A percentile compares a stretch with the other conserved stretches of the same genome.
These are phyloP conservation scores for Berberis thunbergii DNA, from an alignment of 164 flowering plant species.

Conservation along the genomic window DNA sequence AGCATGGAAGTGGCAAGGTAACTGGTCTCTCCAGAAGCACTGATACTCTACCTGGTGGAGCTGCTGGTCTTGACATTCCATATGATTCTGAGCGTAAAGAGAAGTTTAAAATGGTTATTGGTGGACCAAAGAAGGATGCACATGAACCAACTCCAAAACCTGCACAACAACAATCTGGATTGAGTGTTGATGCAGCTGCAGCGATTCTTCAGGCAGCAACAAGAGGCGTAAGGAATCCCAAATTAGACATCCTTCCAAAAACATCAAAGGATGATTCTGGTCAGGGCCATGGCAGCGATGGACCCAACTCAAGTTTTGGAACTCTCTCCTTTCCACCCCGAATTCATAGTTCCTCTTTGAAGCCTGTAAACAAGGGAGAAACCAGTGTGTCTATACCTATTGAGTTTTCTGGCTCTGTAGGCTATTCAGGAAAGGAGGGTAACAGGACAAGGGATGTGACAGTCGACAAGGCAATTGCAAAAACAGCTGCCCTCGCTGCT, in stretches of 20 bases:
- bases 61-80: slow-evolving; percentile 36
- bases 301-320: slow-evolving; percentile 20
- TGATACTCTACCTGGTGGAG: slow-evolving; percentile 23
- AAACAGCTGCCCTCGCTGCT: slow-evolving; percentile 51
- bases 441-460: slow-evolving; percentile 8
- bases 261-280: slow-evolving; percentile 22
- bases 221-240: slow-evolving; percentile 59
- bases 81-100: slow-evolving; percentile 61
- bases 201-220: slow-evolving; percentile 93
- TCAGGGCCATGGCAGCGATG: slow-evolving; percentile 26
- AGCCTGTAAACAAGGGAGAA: slow-evolving; percentile 18
- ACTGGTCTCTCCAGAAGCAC: slow-evolving; percentile 22
- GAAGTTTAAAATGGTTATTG: slow-evolving; percentile 83
- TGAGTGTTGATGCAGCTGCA: slow-evolving; percentile 60
- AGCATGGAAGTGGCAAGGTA: slow-evolving; percentile 30
- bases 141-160: slow-evolving; percentile 43
- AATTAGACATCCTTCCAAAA: slow-evolving; percentile 29
- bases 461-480: slow-evolving; percentile 43
- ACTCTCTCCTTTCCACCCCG: slow-evolving; percentile 20
- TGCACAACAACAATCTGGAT: slow-evolving; percentile 28
- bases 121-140: slow-evolving; percentile 72
- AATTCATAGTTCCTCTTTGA: slow-evolving; percentile 17
- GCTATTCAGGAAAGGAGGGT: slow-evolving; percentile 2
- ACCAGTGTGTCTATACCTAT: slow-evolving; percentile 24
- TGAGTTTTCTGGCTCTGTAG: slow-evolving; percentile 3